Conservation (phyloP, 1,139 yeast genomes). For the Hyphopichia khmerensis region DNA sequence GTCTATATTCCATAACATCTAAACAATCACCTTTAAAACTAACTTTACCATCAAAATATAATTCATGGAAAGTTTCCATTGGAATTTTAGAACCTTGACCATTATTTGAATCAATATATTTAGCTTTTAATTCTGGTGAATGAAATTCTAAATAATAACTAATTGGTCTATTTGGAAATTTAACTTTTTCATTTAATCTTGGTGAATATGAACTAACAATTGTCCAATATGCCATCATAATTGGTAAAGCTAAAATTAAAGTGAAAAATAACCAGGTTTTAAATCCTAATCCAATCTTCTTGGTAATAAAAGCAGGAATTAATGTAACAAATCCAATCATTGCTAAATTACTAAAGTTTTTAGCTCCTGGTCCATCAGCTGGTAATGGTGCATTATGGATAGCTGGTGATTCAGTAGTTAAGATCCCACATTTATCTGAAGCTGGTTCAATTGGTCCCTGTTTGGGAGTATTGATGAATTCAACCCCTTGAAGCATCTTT, state of each 20-base stretch:
- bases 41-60: slow-evolving; percentile 81
- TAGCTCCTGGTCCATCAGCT: slow-evolving; percentile 89
- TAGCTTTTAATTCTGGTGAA: slow-evolving; percentile 66
- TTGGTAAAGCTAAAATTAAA: slow-evolving; percentile 59
- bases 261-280: slow-evolving; percentile 61
- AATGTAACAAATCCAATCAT: slow-evolving; percentile 52
- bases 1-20: slow-evolving; percentile 81
- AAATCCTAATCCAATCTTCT: slow-evolving; percentile 73
- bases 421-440: slow-evolving; percentile 52
- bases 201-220: slow-evolving; percentile 76
- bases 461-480: slow-evolving; percentile 61
- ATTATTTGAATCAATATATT: slow-evolving; percentile 54
- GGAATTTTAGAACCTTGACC: slow-evolving; percentile 79
- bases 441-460: slow-evolving; percentile 51
- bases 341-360: slow-evolving; percentile 67
- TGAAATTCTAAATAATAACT: slow-evolving; percentile 82
- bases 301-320: slow-evolving; percentile 63
- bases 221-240: slow-evolving; percentile 82
- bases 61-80: slow-evolving; percentile 89
- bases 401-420: slow-evolving; percentile 66
- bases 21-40: slow-evolving; percentile 86
- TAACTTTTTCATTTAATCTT: slow-evolving; percentile 74
- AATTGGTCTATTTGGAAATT: slow-evolving; percentile 75
- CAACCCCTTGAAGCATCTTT: slow-evolving; percentile 39
- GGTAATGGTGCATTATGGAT: slow-evolving; percentile 86